Evolutionary conservation across 345 rosid species (phyloP).

Genomic region (Chamaenerion angustifolium): DNA sequence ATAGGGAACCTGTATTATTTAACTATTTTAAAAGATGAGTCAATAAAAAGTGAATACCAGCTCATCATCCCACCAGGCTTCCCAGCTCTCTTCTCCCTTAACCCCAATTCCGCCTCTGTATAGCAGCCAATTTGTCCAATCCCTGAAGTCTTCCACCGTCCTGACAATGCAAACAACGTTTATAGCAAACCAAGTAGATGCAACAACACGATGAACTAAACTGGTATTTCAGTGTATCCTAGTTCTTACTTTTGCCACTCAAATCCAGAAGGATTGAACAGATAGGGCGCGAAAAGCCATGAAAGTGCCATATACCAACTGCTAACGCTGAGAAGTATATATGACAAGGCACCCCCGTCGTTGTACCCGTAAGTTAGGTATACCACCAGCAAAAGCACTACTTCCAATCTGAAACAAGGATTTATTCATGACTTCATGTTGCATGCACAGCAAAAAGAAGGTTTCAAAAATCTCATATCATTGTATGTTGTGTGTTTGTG

Average conservation of each 20-base stretch:
- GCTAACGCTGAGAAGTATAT: constrained; percentile 77
- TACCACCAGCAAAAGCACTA: constrained; percentile 64
- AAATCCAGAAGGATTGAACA: constrained; percentile 95
- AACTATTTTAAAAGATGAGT: not conserved
- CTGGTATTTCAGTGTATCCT: constrained; percentile 2
- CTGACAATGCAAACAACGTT: constrained; percentile 22
- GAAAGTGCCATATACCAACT: constrained; percentile 95
- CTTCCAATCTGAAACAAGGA: constrained; percentile 55
- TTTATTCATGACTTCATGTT: not conserved
- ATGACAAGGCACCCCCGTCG: constrained; percentile 61
- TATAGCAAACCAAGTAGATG: constrained; percentile 2
- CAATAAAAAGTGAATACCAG: constrained; percentile 32
- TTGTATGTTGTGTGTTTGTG: not conserved
- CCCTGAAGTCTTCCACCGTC: constrained; percentile 91
- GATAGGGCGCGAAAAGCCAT: constrained; percentile 93
- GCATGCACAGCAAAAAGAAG: too few relatives aligned
- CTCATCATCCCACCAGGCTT: constrained; percentile 99
- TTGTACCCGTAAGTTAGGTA: constrained; percentile 76
- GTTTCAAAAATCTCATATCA: constrained; percentile 2
- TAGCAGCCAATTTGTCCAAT: constrained; percentile 99
- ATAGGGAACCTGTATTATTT: not conserved
- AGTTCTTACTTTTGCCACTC: constrained; percentile 92
- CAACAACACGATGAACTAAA: not conserved
- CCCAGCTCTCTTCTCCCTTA: constrained; percentile 98
- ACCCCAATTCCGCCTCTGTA: constrained; percentile 99